These are phyloP conservation scores for Termitomyces sp. DNA, from an alignment of 768 basidiomycete species.

Conservation along the genomic window DNA sequence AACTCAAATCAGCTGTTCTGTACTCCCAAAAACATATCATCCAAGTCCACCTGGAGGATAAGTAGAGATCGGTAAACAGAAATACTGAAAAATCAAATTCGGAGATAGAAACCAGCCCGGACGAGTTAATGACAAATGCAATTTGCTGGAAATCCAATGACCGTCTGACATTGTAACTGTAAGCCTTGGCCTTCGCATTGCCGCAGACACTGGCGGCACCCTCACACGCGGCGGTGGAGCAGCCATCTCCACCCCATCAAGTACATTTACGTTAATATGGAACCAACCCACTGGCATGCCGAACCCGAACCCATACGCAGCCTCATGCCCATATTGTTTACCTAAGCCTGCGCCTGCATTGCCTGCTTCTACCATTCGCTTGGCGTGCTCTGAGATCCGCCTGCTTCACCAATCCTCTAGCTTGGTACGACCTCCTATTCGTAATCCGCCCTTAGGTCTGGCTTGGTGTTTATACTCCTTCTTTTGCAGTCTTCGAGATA, in stretches of 20 bases:
- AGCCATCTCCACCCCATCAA: background rate
- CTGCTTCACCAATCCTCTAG: background rate
- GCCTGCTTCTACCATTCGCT: background rate
- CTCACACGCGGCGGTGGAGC: background rate
- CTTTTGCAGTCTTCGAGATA: background rate
- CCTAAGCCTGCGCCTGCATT: too few species aligned
- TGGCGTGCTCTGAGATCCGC: background rate
- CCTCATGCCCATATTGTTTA: background rate
- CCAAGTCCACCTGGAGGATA: too few species aligned
- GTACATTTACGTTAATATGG: background rate
- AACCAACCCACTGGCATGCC: background rate
- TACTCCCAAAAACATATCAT: too few species aligned
- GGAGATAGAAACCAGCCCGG: too few species aligned
- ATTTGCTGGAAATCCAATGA: too few species aligned
- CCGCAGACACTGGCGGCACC: background rate
- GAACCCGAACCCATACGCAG: background rate
- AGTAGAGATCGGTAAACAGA: too few species aligned
- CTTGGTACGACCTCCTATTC: conserved; percentile 5
- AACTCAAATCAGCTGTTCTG: too few species aligned
- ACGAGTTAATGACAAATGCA: too few species aligned
- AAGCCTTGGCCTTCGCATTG: background rate
- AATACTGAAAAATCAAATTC: too few species aligned
- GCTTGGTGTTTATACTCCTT: background rate
- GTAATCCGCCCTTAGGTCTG: background rate
- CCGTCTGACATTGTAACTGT: too few species aligned